Conservation (phyloP, 2,329 filamentous ascomycete species). For the Penicillium sclerotigenum region DNA sequence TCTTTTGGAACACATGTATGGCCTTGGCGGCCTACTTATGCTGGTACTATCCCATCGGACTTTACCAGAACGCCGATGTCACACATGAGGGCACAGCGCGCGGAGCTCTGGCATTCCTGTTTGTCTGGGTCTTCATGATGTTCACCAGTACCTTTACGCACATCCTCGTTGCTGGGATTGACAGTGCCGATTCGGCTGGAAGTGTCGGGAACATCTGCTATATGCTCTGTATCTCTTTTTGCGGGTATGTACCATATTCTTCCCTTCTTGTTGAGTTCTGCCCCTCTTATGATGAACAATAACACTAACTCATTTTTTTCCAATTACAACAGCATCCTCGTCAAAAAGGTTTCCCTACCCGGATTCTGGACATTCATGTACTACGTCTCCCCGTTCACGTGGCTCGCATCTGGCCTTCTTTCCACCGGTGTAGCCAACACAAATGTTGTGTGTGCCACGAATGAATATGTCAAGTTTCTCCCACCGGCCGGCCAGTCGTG, state of each 20-base stretch:
- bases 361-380: not conserved
- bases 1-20: constrained; percentile 60
- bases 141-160: constrained; percentile 68
- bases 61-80: constrained; percentile 35
- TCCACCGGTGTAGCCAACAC: not conserved
- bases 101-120: constrained; percentile 61
- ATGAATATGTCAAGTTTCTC: not conserved
- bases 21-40: constrained; percentile 56
- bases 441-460: not conserved
- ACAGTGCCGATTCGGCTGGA: constrained; percentile 30
- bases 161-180: constrained; percentile 57
- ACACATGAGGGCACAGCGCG: constrained; percentile 44
- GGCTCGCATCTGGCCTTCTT: not conserved
- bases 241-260: not conserved
- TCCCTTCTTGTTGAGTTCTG: accelerated
- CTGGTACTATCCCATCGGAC: constrained; percentile 61
- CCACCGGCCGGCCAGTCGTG: not conserved
- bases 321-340: not conserved
- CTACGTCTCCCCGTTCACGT: not conserved
- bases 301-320: not conserved
- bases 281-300: not conserved
- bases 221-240: not conserved
- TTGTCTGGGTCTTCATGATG: constrained; percentile 62
- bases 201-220: not conserved
- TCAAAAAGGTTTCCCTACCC: not conserved